Conservation (phyloP, 75 land plant species). For the Picea sitchensis region DNA sequence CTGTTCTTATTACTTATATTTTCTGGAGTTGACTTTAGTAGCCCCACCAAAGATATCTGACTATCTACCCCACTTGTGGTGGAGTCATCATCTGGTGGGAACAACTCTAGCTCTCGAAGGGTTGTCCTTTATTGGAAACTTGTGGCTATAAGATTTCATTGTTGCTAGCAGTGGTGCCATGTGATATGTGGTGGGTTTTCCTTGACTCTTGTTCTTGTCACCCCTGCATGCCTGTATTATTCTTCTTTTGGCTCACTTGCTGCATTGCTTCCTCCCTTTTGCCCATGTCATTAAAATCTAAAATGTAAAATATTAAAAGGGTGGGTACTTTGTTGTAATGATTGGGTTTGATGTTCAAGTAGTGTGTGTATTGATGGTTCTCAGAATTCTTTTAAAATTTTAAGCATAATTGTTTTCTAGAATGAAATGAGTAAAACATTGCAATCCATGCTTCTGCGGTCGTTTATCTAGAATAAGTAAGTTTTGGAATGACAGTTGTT, state of each 20-base stretch:
- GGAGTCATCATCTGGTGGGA: too few relatives aligned
- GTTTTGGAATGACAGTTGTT: background rate
- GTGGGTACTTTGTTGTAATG: background rate
- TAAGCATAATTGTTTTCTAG: background rate
- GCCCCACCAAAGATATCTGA: too few relatives aligned
- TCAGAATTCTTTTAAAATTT: background rate
- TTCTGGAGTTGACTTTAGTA: too few relatives aligned
- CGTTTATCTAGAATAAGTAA: background rate
- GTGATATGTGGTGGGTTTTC: background rate
- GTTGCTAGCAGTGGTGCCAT: background rate
- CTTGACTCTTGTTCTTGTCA: background rate
- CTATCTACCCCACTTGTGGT: too few relatives aligned
- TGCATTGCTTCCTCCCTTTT: background rate
- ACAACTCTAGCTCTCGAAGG: too few relatives aligned
- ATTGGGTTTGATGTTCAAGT: background rate
- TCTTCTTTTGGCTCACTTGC: background rate
- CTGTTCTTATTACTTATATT: too few relatives aligned
- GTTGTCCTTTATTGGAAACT: background rate
- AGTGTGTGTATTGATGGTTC: background rate
- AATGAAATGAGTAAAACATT: background rate
- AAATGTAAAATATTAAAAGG: too few relatives aligned
- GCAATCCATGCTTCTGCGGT: background rate
- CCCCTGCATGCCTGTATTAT: background rate
- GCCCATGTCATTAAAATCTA: background rate
- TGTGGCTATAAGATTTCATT: background rate